Evolutionary conservation across 768 basidiomycete genomes (phyloP).

Genomic region (Pleurotus eryngii): DNA sequence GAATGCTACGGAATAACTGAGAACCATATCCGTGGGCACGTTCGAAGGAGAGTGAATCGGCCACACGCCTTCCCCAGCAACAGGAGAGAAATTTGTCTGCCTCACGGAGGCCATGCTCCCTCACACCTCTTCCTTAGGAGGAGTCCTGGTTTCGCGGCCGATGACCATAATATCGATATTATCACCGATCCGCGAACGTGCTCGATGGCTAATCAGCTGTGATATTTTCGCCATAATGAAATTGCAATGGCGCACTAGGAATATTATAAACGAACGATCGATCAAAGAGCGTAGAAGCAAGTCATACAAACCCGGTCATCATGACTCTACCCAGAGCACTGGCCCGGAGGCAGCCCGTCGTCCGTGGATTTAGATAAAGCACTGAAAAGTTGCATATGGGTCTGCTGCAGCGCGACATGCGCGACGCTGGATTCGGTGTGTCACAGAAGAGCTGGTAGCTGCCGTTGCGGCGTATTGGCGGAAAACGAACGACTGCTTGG

Average conservation of each 20-base stretch:
- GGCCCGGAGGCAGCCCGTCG: background rate
- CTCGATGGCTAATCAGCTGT: background rate
- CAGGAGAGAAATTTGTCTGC: background rate
- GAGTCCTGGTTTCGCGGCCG: background rate
- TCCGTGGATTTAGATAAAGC: background rate
- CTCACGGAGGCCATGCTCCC: background rate
- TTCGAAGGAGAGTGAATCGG: background rate
- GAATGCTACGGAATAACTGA: background rate
- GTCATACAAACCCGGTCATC: constrained; percentile 4
- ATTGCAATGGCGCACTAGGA: background rate
- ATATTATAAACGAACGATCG: background rate
- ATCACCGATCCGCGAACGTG: background rate
- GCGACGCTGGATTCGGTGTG: no score
- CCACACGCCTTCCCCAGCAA: background rate
- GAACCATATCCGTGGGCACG: background rate
- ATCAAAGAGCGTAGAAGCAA: background rate
- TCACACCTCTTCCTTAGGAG: background rate
- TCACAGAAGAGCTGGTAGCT: no score
- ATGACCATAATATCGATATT: background rate
- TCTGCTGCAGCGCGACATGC: no score
- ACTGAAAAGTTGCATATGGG: no score
- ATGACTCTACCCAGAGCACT: background rate
- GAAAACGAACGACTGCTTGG: no score
- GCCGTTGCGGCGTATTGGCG: no score
- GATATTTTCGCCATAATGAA: background rate